phyloP scores from a whole-genome alignment of 2,329 filamentous ascomycete species.

The Penicillium sp. region DNA sequence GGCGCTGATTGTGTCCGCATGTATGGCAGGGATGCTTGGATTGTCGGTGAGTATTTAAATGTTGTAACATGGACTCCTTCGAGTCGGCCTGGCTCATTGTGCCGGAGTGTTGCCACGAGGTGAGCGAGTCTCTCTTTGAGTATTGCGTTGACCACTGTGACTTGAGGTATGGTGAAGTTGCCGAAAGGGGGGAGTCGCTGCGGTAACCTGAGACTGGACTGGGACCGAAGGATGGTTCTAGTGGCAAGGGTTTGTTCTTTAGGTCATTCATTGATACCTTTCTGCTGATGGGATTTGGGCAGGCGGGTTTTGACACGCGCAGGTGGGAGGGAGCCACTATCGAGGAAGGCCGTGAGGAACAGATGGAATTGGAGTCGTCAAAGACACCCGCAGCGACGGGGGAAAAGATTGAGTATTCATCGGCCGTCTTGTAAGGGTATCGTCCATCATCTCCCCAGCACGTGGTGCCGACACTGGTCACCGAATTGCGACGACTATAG shows the following conservation, averaged over 20 bases:
- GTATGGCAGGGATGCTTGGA: neutral
- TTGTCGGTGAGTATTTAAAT: neutral
- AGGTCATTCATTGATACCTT: constrained; percentile 27
- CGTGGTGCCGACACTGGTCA: constrained; percentile 34
- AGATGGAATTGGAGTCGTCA: constrained; percentile 26
- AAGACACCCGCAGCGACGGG: constrained; percentile 32
- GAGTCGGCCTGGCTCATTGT: neutral
- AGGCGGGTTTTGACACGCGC: neutral
- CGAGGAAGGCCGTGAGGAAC: neutral
- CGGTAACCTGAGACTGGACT: constrained; percentile 29
- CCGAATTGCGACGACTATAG: constrained; percentile 36
- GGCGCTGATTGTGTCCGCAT: neutral
- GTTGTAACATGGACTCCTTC: neutral
- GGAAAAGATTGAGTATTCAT: constrained; percentile 27
- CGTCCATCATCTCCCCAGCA: constrained; percentile 10
- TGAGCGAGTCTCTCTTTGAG: neutral
- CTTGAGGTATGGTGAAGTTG: neutral
- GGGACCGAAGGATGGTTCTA: constrained; percentile 33
- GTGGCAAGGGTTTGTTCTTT: constrained; percentile 43
- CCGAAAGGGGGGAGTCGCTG: neutral
- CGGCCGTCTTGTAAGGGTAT: constrained; percentile 15
- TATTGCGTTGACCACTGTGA: neutral
- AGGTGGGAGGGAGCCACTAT: neutral
- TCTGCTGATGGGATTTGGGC: constrained; percentile 9
- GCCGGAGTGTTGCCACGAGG: neutral